These are phyloP conservation scores for Larix sibirica DNA, from an alignment of 83 land plant species.

Conservation along the genomic window DNA sequence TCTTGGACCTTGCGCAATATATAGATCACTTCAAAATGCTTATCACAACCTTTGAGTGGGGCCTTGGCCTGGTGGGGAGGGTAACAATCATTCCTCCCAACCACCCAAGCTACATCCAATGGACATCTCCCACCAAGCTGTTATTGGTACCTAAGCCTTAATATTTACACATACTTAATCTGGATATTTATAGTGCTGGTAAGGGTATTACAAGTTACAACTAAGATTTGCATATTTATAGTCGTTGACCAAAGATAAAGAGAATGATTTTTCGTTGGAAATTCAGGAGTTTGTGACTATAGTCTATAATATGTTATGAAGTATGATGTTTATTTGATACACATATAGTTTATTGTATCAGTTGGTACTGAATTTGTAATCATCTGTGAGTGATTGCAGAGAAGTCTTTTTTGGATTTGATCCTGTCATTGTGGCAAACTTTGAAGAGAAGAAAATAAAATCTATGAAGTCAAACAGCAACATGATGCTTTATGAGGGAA, in stretches of 20 bases:
- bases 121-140: no score
- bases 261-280: not conserved
- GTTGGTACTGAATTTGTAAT: not conserved
- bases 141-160: no score
- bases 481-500: slow-evolving; percentile 57
- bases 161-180: no score
- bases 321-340: not conserved
- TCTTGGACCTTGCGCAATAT: no score
- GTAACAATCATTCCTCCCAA: no score
- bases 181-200: no score
- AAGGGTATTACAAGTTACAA: no score
- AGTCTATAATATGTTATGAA: not conserved
- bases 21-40: no score
- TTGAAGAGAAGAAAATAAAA: slow-evolving; percentile 54
- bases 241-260: not conserved
- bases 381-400: slow-evolving; percentile 37
- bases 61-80: no score
- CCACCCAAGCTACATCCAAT: no score
- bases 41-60: no score
- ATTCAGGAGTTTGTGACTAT: not conserved
- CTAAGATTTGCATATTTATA: not conserved
- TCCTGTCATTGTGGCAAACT: slow-evolving; percentile 55
- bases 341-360: not conserved
- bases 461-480: slow-evolving; percentile 31
- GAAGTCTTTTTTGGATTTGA: slow-evolving; percentile 67